These are phyloP conservation scores for Dendrobium chrysotoxum DNA, from an alignment of 106 monocot genomes.

Conservation along the genomic window DNA sequence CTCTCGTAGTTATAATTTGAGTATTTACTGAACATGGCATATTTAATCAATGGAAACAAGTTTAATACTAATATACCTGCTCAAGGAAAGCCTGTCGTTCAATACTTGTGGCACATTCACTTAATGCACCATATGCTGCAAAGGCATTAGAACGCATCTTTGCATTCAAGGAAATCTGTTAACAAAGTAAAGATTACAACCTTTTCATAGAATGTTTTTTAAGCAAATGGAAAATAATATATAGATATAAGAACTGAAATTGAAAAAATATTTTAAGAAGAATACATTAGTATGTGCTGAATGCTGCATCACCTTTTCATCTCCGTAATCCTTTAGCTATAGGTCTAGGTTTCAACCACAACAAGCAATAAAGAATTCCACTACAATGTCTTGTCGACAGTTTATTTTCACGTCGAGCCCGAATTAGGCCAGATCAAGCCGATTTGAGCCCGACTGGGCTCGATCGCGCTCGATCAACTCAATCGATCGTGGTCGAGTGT, in stretches of 20 bases:
- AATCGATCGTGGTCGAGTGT: too few relatives aligned
- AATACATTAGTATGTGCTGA: background rate
- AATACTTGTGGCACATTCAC: slow-evolving; percentile 49
- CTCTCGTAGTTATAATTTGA: background rate
- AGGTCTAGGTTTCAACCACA: too few relatives aligned
- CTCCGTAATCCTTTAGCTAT: too few relatives aligned
- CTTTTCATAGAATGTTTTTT: background rate
- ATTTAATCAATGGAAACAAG: background rate
- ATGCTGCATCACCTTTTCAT: too few relatives aligned
- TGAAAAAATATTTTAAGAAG: background rate
- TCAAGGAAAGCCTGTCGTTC: slow-evolving; percentile 83
- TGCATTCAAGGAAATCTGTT: slow-evolving; percentile 55
- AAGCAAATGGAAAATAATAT: background rate
- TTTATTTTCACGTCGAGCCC: too few relatives aligned
- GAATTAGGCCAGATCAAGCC: too few relatives aligned
- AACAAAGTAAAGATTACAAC: background rate
- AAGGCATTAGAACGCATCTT: slow-evolving; percentile 87
- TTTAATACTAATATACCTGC: slow-evolving; percentile 44
- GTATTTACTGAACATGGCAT: background rate
- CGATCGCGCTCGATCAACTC: too few relatives aligned
- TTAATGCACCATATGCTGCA: slow-evolving; percentile 86
- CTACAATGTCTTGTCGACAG: too few relatives aligned
- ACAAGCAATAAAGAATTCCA: too few relatives aligned
- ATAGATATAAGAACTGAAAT: background rate
- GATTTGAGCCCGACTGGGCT: too few relatives aligned